Evolutionary conservation across 2,329 filamentous ascomycete genomes (phyloP), one percentile per base, ranked within the genome.

Genomic region (Colletotrichum scovillei): DNA sequence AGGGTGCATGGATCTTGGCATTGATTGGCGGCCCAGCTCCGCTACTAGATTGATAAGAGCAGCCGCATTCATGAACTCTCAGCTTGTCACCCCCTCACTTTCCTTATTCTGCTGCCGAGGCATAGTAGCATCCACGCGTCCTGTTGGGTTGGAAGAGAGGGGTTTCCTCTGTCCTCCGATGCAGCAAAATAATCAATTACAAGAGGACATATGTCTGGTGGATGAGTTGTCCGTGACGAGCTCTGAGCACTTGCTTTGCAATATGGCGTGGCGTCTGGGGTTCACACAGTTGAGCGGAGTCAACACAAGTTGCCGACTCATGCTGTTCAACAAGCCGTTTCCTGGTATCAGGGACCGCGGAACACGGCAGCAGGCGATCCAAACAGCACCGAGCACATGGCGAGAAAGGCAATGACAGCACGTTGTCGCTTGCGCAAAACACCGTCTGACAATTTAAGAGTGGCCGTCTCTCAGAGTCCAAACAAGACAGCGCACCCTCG

Each of bases 241-340:
- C 55, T 73, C 32, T 56, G 59, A 56, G 70, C 70, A 73, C 42
- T 64, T 42, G 38, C 66, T 55, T 72, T 53, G 70, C 70, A 69
- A 64, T n/a, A 69, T 49, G 66, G 60, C 59, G 66, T 52, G n/a
- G 59, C 53, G 6, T 35, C 3, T 38, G 24, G 42, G 55, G 22
- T 30, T 38, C 55, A 59, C 63, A 35, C 69, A 53, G 26, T 14
- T 11, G 14, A 53, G 70, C 64, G 60, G 66, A 14, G 70, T 42
- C 55, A 60, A 49, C 26, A 8, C 30, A 32, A 60, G 24, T 3
- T 22, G 16, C 32, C 52, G 69, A 57, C 70, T 65, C 59, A 26
- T 22, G 66, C 32, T 26, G 24, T 14, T 12, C 2, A 22, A 64
- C 24, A 55, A 49, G 22, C 30, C 64, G 35, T 35, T 42, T 38